Base-by-base conservation (phyloP, 345 rosid species). In the Salix caprea region DNA sequence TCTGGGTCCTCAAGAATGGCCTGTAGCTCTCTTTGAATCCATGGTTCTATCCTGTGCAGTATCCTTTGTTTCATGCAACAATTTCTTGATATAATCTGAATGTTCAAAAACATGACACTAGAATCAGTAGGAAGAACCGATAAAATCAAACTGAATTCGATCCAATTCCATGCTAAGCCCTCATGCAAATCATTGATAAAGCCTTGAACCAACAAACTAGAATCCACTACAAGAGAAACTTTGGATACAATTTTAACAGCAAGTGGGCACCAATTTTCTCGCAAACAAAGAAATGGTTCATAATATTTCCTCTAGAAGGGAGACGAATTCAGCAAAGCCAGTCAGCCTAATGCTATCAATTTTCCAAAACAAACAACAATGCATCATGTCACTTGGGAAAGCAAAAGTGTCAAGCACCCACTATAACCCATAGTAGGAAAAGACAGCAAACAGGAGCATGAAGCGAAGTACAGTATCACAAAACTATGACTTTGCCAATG, bases 11-110 rank as follows among this genome's bases (percentile, higher is more conserved):
- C 90, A 48, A 88, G 92, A 65, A 89, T 82, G 12, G 90, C 91
- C 73, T 85, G 82, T 32, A 93, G 76, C 90, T 93, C 97, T 82
- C 98, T 90, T 71, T 61, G 73, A 52, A 90, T 84, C 97, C 96
- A 93, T n/a, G 97, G 90, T 72, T 87, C 88, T 73, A 85, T 79
- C 79, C 82, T 89, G 79, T 76, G 84, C 71, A 70, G 23, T 7
- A 87, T 64, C 67, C 65, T 84, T 72, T 85, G 87, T 78, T 79
- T 88, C 26, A 58, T 39, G 54, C 67, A 80, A 80, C 75, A 82
- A 72, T 78, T 78, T 78, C 81, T 69, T 21, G 72, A 42, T 42
- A 39, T 44, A 62, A 74, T 76, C 97, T 83, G 74, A 26, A 78
- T 23, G 34, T 52, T 54, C 46, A 60, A 74, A 75, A 76, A 4